Evolutionary conservation across 208 protist species (phyloP).

Genomic region (Leishmania turanica): DNA sequence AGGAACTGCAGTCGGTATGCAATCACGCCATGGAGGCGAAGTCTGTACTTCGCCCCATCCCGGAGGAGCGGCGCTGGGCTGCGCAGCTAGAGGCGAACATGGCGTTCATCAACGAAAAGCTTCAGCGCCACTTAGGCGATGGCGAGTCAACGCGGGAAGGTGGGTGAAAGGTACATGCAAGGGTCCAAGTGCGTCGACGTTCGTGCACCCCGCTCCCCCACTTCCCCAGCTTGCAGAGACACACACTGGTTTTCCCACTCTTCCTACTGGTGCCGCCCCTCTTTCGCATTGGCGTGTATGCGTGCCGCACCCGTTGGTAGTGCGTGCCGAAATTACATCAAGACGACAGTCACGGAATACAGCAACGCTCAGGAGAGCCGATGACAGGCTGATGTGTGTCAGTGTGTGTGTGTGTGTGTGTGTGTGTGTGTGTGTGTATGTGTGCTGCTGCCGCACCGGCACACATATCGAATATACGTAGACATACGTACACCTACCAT

Average conservation of each 20-base stretch:
- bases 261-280: background rate
- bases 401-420: no score
- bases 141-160: background rate
- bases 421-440: no score
- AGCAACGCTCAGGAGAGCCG: background rate
- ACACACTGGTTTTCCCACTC: background rate
- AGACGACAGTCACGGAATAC: background rate
- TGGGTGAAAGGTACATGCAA: background rate
- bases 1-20: background rate
- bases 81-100: slow-evolving; percentile 11
- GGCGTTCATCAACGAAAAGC: slow-evolving; percentile 4
- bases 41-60: background rate
- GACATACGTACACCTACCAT: background rate
- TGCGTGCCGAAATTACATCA: background rate
- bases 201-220: background rate
- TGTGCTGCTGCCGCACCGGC: background rate
- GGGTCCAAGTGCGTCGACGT: background rate
- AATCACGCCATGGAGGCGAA: background rate
- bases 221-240: background rate
- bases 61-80: background rate
- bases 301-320: background rate
- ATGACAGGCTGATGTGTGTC: background rate
- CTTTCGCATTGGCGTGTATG: background rate
- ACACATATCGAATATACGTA: background rate
- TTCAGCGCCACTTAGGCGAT: background rate